These are phyloP conservation scores for Aspergillus viridinutans DNA, from an alignment of 2,329 filamentous ascomycete genomes.

Conservation along the genomic window DNA sequence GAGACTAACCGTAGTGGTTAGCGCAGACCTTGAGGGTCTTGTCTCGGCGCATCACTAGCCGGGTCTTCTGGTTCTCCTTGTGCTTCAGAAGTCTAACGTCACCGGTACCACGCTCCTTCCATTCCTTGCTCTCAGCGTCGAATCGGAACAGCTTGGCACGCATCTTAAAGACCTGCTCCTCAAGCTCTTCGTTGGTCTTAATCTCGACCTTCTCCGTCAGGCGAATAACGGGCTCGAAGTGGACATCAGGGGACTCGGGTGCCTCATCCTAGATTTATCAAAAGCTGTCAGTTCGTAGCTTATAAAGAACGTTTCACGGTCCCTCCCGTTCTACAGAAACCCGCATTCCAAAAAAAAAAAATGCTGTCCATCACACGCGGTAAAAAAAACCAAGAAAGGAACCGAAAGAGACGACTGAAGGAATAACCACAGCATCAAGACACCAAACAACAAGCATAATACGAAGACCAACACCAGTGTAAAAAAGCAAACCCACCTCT, in stretches of 20 bases:
- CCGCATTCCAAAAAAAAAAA: not conserved
- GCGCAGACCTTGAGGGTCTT: slow-evolving; percentile 99
- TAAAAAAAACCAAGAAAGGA: slow-evolving; percentile 1
- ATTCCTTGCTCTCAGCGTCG: slow-evolving; percentile 84
- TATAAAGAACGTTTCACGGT: not conserved
- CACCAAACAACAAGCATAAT: slow-evolving; percentile 1
- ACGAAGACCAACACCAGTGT: slow-evolving; percentile 7
- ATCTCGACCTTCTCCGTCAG: slow-evolving; percentile 95
- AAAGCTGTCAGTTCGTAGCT: not conserved
- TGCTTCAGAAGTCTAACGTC: slow-evolving; percentile 97
- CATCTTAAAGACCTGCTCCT: slow-evolving; percentile 99
- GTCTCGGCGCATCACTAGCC: slow-evolving; percentile 96
- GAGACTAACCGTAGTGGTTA: slow-evolving; percentile 90
- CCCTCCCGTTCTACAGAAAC: not conserved
- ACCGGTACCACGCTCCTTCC: slow-evolving; percentile 98
- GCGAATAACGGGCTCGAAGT: slow-evolving; percentile 95
- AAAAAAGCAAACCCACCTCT: slow-evolving; percentile 43
- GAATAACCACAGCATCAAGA: slow-evolving; percentile 1
- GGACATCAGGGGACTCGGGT: slow-evolving; percentile 84
- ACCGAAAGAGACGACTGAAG: slow-evolving; percentile 2
- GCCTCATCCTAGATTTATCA: slow-evolving; percentile 58
- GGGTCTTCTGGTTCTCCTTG: slow-evolving; percentile 96
- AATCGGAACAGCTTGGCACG: slow-evolving; percentile 99
- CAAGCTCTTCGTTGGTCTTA: slow-evolving; percentile 97
- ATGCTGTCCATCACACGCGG: not conserved